phyloP scores from a whole-genome alignment of 352 stramenopile species.

The Phytophthora parvispora region DNA sequence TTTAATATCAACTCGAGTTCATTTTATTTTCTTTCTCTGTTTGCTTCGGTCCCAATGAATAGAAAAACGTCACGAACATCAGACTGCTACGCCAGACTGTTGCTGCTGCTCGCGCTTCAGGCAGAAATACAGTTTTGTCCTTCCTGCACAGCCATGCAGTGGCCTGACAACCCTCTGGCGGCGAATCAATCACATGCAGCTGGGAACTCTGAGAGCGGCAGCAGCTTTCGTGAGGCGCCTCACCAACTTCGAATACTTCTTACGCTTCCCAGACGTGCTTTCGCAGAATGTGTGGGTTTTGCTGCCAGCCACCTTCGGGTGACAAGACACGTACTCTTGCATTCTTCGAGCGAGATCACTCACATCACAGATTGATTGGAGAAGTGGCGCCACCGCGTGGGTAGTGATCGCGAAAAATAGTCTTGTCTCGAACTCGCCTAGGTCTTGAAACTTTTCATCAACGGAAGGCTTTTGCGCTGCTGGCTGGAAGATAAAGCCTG shows the following conservation, averaged over 20 bases:
- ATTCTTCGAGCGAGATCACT: constrained; percentile 26
- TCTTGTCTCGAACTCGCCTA: constrained; percentile 28
- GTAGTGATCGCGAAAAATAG: constrained; percentile 31
- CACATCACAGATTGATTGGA: constrained; percentile 25
- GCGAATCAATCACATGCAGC: neutral
- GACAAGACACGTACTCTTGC: constrained; percentile 32
- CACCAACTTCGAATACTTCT: constrained; percentile 13
- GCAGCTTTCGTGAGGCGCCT: constrained; percentile 16
- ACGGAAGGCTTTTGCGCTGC: neutral
- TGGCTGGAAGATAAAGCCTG: neutral
- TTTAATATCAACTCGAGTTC: neutral
- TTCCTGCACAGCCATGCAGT: neutral
- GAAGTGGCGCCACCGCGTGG: constrained; percentile 29
- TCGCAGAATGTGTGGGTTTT: constrained; percentile 33
- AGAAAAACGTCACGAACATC: no score
- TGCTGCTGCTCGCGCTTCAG: no score
- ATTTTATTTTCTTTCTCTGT: neutral
- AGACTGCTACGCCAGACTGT: no score
- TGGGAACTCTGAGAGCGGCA: constrained; percentile 10
- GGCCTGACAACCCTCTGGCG: no score
- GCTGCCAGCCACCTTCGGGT: constrained; percentile 13
- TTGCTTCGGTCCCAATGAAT: neutral
- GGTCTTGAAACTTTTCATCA: constrained; percentile 1
- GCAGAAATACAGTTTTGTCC: no score
- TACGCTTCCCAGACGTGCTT: constrained; percentile 11